A percentile compares a stretch with the other conserved stretches of the same genome.
These are phyloP conservation scores for Exidia glandulosa DNA, from an alignment of 768 basidiomycete species.

Conservation along the genomic window DNA sequence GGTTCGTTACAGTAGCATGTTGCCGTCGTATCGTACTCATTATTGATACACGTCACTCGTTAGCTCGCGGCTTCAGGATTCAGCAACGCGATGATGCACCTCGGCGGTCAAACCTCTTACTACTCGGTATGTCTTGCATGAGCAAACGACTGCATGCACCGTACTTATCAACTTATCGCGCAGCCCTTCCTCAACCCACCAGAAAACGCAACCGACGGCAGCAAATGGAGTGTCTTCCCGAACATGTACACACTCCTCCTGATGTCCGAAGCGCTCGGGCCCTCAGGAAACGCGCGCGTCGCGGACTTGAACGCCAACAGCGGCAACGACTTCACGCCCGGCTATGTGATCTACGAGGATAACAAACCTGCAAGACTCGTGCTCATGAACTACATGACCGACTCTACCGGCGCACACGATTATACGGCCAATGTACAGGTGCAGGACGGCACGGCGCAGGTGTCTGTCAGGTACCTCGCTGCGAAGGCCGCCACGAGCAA, in stretches of 20 bases:
- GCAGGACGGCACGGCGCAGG: conserved; percentile 28
- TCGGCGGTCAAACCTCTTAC: conserved; percentile 52
- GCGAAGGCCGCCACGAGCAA: conserved; percentile 20
- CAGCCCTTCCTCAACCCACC: conserved; percentile 34
- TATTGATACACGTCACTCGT: neutral
- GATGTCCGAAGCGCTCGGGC: conserved; percentile 61
- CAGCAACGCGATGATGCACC: conserved; percentile 38
- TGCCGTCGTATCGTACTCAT: neutral
- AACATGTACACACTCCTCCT: conserved; percentile 65
- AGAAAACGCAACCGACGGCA: conserved; percentile 42
- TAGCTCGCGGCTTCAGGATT: conserved; percentile 22
- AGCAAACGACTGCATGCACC: neutral
- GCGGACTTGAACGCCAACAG: conserved; percentile 49
- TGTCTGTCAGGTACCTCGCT: neutral
- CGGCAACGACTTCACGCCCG: conserved; percentile 46
- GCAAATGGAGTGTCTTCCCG: conserved; percentile 64
- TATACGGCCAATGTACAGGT: conserved; percentile 41
- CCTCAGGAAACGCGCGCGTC: conserved; percentile 50
- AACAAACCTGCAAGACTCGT: conserved; percentile 48
- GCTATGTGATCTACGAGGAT: conserved; percentile 66
- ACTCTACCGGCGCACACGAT: conserved; percentile 42
- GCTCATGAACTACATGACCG: conserved; percentile 64
- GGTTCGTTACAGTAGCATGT: conserved; percentile 40
- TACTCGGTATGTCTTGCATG: conserved; percentile 41
- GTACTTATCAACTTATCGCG: neutral